These are phyloP conservation scores for Parietichytrium sp. DNA, from an alignment of 108 stramenopile genomes.

Conservation along the genomic window DNA sequence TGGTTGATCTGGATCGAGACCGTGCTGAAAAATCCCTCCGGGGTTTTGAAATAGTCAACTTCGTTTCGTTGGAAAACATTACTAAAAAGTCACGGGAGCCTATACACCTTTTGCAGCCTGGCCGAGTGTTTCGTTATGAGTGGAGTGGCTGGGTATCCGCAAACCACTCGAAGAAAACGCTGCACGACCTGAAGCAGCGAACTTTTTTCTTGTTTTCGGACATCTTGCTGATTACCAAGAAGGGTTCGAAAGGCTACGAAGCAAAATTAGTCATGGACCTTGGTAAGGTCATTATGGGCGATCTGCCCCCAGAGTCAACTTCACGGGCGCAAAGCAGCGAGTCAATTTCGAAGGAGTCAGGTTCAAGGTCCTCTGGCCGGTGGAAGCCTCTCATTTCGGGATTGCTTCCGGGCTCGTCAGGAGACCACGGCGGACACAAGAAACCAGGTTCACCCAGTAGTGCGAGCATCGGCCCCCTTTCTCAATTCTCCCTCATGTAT, in stretches of 20 bases:
- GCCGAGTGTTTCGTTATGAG: not conserved
- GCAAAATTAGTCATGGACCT: not conserved
- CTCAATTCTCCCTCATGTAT: too few species aligned
- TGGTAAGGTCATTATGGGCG: not conserved
- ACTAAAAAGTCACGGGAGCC: not conserved
- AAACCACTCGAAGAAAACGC: not conserved
- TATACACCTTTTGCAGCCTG: not conserved
- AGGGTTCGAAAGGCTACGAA: constrained; percentile 30
- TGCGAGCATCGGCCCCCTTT: too few species aligned
- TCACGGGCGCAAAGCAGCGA: too few species aligned
- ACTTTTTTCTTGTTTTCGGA: constrained; percentile 27
- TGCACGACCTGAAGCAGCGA: not conserved
- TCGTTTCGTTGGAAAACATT: not conserved
- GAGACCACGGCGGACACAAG: too few species aligned
- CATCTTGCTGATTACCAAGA: not conserved
- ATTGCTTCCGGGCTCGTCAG: too few species aligned
- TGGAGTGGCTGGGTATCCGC: constrained; percentile 4
- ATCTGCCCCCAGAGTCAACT: not conserved
- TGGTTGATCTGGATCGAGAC: constrained; percentile 18
- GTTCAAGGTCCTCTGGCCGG: too few species aligned
- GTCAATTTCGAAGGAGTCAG: too few species aligned
- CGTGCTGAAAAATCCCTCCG: constrained; percentile 3
- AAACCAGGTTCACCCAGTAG: too few species aligned
- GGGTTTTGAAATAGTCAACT: constrained; percentile 23
- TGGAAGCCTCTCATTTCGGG: too few species aligned